Evolutionary conservation across 257 asterid genomes (phyloP).

Genomic region (Perilla frutescens): DNA sequence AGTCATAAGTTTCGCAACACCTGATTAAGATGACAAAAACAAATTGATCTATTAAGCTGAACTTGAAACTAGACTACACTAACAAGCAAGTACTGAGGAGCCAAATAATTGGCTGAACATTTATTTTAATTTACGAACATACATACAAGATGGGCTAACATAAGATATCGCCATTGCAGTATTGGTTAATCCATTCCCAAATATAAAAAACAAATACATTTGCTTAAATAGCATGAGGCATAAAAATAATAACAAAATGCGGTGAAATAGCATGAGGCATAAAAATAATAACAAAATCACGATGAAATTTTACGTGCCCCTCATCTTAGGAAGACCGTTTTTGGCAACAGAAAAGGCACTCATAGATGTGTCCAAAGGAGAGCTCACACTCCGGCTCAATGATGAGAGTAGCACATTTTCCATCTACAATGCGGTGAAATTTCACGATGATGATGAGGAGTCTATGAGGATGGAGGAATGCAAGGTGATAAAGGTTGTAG

Average conservation of each 20-base stretch:
- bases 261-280: not conserved
- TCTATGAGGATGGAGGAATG: no score
- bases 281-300: no score
- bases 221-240: not conserved
- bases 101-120: not conserved
- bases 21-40: conserved; percentile 50
- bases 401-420: no score
- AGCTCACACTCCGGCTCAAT: no score
- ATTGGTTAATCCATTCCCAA: not conserved
- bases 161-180: not conserved
- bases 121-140: conserved; percentile 17
- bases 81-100: no score
- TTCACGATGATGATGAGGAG: no score
- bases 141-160: conserved; percentile 20
- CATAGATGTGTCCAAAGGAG: no score
- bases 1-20: conserved; percentile 59
- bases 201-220: not conserved
- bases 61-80: no score
- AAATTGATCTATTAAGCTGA: not conserved
- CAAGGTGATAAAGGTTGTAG: no score
- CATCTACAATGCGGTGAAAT: no score
- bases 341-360: no score
- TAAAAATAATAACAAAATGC: not conserved
- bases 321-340: not conserved
- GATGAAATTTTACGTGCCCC: no score